phyloP scores from a whole-genome alignment of 1,284 basidiomycete genomes.

The Naganishia liquefaciens region DNA sequence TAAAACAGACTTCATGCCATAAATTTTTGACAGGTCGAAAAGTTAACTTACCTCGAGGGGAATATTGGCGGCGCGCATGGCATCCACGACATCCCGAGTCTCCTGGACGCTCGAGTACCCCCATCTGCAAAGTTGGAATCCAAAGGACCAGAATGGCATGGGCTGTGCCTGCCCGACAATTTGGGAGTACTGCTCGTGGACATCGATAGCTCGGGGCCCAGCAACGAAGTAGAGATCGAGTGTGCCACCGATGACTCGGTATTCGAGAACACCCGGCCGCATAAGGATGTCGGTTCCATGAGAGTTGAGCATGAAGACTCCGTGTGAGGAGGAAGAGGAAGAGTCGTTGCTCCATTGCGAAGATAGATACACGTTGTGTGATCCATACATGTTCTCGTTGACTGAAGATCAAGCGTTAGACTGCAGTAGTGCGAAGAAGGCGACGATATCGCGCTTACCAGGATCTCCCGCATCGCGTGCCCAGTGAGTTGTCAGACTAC shows the following conservation, averaged over 20 bases:
- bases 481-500: conserved; percentile 19
- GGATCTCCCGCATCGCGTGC: conserved; percentile 20
- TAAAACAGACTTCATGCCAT: neutral
- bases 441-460: neutral
- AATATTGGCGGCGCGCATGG: conserved; percentile 41
- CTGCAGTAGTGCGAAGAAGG: no score
- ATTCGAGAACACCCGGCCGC: conserved; percentile 59
- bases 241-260: conserved; percentile 65
- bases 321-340: conserved; percentile 57
- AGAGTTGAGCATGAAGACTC: conserved; percentile 65
- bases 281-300: conserved; percentile 68
- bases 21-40: neutral
- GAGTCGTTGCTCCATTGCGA: conserved; percentile 60
- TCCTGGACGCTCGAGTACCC: conserved; percentile 35
- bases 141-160: conserved; percentile 48
- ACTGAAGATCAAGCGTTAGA: neutral
- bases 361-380: conserved; percentile 68
- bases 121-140: conserved; percentile 52
- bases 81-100: conserved; percentile 40
- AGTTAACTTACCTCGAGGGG: conserved; percentile 38
- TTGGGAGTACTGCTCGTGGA: conserved; percentile 67
- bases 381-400: conserved; percentile 61
- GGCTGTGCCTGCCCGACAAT: conserved; percentile 41
- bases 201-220: conserved; percentile 64
- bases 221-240: conserved; percentile 71